Base-by-base conservation (phyloP, 495 filamentous ascomycete genomes). In the Alectoria sarmentosa region DNA sequence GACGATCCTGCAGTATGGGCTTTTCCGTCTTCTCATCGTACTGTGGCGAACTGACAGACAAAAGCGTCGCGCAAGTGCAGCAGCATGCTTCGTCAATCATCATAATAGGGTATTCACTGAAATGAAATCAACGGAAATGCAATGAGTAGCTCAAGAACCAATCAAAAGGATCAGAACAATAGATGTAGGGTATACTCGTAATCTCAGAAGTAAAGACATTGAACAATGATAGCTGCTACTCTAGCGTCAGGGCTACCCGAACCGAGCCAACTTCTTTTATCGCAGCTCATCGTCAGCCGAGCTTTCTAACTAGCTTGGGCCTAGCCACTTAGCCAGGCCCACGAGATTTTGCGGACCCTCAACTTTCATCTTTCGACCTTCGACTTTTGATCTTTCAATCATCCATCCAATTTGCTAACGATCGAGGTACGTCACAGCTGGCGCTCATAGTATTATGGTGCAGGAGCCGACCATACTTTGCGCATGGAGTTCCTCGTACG, bases 31-130 rank as follows among this genome's bases (percentile, higher is more conserved):
- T 79, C 61, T 77, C 74, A 65, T 79, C 72, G 67, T 78, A 79
- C 2, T 71, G 64, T 46, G 72, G 69, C 49, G 72, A 69, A 38
- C 73, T 71, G n/a, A 76, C 71, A 34, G 76, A 78, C 34, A 89
- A 78, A 1, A 84, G 77, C 48, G 74, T 76, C 41, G 87, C 84
- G 73, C 87, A 90, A 30, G 85, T 88, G 71, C 86, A 89, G 72
- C 86, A 89, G 67, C 87, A 90, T 23, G 80, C 78, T 72, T 82
- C 76, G 49, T 66, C 65, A 34, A 41, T 48, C 67, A 70, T 69
- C 9, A 14, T 39, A 0, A n/a, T 21, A 38, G 21, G 46, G 6
- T 34, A 3, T 21, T 14, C 28, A 10, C 7, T 8, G 6, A 55
- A 3, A 21, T 11, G 0, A 36, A 54, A 17, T 17, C 30, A 34